phyloP scores from a whole-genome alignment of 2,329 filamentous ascomycete species.

The Knufia fluminis region DNA sequence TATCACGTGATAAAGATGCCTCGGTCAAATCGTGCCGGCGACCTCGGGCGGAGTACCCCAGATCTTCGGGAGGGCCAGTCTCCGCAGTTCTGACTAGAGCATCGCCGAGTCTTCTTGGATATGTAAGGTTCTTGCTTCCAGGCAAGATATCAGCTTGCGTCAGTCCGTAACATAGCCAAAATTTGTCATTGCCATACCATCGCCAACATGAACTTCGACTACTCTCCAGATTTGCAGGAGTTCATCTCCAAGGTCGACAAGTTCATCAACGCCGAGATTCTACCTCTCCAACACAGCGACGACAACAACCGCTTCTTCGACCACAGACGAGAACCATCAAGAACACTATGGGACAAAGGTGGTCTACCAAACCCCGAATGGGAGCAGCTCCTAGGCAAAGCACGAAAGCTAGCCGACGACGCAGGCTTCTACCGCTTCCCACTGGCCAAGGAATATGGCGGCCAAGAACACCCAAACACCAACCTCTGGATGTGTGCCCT shows the following conservation, averaged over 20 bases:
- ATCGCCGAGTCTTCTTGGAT: neutral
- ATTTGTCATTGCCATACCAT: neutral
- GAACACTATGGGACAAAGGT: slow-evolving; percentile 51
- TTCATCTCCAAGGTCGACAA: slow-evolving; percentile 44
- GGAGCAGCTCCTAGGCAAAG: slow-evolving; percentile 46
- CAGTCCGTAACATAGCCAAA: neutral
- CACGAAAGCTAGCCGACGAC: slow-evolving; percentile 44
- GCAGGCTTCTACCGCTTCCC: slow-evolving; percentile 54
- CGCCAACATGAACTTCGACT: slow-evolving; percentile 46
- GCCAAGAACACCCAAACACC: slow-evolving; percentile 38
- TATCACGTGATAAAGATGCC: neutral
- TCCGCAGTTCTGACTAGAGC: neutral
- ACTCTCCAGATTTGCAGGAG: slow-evolving; percentile 41
- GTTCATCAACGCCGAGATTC: slow-evolving; percentile 49
- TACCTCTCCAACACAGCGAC: slow-evolving; percentile 45
- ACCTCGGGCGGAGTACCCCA: neutral
- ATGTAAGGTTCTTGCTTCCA: neutral
- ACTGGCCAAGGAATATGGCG: slow-evolving; percentile 48
- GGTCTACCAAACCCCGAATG: slow-evolving; percentile 51
- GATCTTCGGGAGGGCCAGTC: neutral
- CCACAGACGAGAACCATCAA: slow-evolving; percentile 52
- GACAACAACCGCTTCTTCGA: slow-evolving; percentile 59
- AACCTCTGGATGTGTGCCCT: slow-evolving; percentile 58
- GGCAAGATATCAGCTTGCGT: neutral
- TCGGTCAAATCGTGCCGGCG: neutral